These are phyloP conservation scores for Gossypium gossypioides DNA, from an alignment of 441 rosid genomes.

Conservation along the genomic window DNA sequence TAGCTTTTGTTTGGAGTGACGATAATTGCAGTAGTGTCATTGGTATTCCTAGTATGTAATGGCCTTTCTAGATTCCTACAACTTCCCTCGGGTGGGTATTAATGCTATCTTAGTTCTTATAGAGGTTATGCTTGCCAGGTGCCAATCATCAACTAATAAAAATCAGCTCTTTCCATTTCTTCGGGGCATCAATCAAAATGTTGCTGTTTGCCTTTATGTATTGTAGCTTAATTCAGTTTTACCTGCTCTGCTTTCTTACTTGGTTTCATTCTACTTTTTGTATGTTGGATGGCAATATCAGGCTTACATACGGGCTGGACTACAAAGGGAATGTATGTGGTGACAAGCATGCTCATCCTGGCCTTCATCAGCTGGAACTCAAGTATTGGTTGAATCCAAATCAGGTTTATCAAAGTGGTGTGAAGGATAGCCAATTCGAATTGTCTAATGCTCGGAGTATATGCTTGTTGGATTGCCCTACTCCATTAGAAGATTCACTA, in stretches of 20 bases:
- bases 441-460: constrained; percentile 69
- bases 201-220: constrained; percentile 1
- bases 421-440: constrained; percentile 63
- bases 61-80: neutral
- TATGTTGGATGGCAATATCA: constrained; percentile 26
- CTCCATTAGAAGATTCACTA: constrained; percentile 65
- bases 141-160: neutral
- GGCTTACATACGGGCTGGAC: constrained; percentile 89
- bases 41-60: constrained; percentile 2
- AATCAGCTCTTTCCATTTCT: neutral
- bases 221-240: neutral
- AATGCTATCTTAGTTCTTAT: neutral
- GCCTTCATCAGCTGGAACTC: constrained; percentile 68
- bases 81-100: neutral
- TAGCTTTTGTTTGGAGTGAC: neutral
- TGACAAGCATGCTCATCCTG: constrained; percentile 63
- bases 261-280: neutral
- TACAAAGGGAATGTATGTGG: constrained; percentile 95
- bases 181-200: neutral
- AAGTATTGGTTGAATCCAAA: constrained; percentile 88
- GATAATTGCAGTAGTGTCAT: neutral
- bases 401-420: constrained; percentile 88
- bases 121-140: neutral
- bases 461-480: constrained; percentile 85
- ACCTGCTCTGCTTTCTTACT: neutral